These are phyloP conservation scores for Periglandula ipomoeae DNA, from an alignment of 2,329 filamentous ascomycete species.

Conservation along the genomic window DNA sequence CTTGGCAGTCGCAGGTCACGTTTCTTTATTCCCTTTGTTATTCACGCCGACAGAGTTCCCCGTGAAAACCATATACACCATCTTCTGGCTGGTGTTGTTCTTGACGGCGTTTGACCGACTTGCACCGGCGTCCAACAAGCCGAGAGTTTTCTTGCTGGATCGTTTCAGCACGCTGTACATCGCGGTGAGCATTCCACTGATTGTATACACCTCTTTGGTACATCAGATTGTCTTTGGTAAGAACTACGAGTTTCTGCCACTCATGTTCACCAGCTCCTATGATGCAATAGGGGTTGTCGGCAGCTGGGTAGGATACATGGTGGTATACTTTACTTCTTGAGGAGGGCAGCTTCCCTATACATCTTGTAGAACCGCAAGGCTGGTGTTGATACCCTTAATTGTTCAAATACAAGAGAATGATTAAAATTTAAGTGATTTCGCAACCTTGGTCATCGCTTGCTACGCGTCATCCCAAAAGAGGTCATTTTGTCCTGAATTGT, in stretches of 20 bases:
- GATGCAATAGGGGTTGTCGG: slow-evolving; percentile 89
- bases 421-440: no score
- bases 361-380: background rate
- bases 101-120: slow-evolving; percentile 78
- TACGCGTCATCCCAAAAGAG: no score
- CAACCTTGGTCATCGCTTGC: no score
- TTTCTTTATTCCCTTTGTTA: slow-evolving; percentile 87
- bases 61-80: slow-evolving; percentile 85
- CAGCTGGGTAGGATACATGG: slow-evolving; percentile 90
- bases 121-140: slow-evolving; percentile 69
- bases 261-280: slow-evolving; percentile 97
- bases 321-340: slow-evolving; percentile 70
- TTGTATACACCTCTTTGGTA: slow-evolving; percentile 77
- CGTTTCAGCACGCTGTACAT: slow-evolving; percentile 87
- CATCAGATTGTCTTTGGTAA: slow-evolving; percentile 79
- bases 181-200: slow-evolving; percentile 77
- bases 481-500: no score
- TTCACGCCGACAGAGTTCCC: slow-evolving; percentile 91
- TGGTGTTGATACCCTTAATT: slow-evolving; percentile 1
- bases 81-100: slow-evolving; percentile 85
- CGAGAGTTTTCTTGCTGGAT: slow-evolving; percentile 84
- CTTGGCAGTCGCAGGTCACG: slow-evolving; percentile 84
- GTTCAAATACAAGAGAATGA: no score
- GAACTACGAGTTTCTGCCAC: slow-evolving; percentile 77
- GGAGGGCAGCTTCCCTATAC: background rate